These are phyloP conservation scores for Apiospora saccharicola DNA, from an alignment of 2,329 filamentous ascomycete species.

Conservation along the genomic window DNA sequence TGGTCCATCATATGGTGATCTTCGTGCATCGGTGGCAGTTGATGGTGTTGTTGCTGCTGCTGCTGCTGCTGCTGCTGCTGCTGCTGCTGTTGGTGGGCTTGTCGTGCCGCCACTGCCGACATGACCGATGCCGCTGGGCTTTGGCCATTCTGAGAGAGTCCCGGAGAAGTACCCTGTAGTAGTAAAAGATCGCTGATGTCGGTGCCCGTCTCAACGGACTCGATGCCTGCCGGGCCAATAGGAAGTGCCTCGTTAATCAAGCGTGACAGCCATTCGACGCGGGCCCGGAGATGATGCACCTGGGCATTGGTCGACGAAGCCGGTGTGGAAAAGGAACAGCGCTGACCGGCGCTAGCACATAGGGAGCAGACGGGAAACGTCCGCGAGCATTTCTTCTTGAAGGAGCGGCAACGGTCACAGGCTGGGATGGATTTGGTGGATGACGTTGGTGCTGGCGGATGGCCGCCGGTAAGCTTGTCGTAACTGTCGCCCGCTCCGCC, in stretches of 20 bases:
- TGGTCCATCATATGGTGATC: slow-evolving; percentile 25
- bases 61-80: neutral
- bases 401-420: slow-evolving; percentile 52
- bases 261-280: slow-evolving; percentile 49
- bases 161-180: slow-evolving; percentile 20
- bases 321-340: slow-evolving; percentile 46
- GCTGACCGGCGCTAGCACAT: slow-evolving; percentile 48
- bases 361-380: slow-evolving; percentile 50
- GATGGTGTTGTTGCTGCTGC: neutral
- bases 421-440: slow-evolving; percentile 40
- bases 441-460: slow-evolving; percentile 27
- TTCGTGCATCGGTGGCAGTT: slow-evolving; percentile 15
- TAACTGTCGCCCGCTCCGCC: slow-evolving; percentile 20
- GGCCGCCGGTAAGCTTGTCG: slow-evolving; percentile 9
- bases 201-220: slow-evolving; percentile 46
- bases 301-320: slow-evolving; percentile 43
- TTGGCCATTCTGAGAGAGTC: slow-evolving; percentile 26
- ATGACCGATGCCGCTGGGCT: slow-evolving; percentile 25
- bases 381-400: slow-evolving; percentile 55
- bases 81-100: neutral
- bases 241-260: slow-evolving; percentile 45
- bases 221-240: slow-evolving; percentile 38
- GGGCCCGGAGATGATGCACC: slow-evolving; percentile 47
- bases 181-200: slow-evolving; percentile 36
- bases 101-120: slow-evolving; percentile 7